These are phyloP conservation scores for Nectriaceae sp. DNA, from an alignment of 2,329 filamentous ascomycete species.

Conservation along the genomic window DNA sequence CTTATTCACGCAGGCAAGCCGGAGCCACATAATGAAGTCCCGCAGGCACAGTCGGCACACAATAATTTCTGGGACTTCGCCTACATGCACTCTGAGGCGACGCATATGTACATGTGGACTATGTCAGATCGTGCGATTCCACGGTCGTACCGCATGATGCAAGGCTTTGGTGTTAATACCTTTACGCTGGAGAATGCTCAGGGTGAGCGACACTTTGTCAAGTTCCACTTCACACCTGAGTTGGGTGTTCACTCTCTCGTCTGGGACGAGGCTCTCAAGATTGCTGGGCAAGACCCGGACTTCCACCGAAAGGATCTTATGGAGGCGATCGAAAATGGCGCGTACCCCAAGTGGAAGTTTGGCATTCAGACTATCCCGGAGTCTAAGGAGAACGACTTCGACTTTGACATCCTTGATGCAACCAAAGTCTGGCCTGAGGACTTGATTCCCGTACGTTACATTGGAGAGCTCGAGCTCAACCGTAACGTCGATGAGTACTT, in stretches of 20 bases:
- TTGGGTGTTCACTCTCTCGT: conserved; percentile 76
- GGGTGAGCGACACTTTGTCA: conserved; percentile 72
- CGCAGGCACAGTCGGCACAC: conserved; percentile 70
- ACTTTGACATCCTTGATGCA: conserved; percentile 82
- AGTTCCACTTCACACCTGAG: conserved; percentile 75
- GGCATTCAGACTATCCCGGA: conserved; percentile 79
- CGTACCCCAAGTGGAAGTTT: conserved; percentile 77
- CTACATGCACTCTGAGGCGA: conserved; percentile 64
- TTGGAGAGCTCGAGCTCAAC: conserved; percentile 80
- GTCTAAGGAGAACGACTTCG: conserved; percentile 71
- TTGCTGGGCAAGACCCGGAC: conserved; percentile 74
- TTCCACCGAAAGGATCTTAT: conserved; percentile 79
- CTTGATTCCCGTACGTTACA: conserved; percentile 71
- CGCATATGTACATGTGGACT: conserved; percentile 79
- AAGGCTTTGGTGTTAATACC: conserved; percentile 83
- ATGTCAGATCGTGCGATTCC: conserved; percentile 77
- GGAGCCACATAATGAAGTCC: conserved; percentile 69
- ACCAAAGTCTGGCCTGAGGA: conserved; percentile 89
- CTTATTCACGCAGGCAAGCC: conserved; percentile 66
- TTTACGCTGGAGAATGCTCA: conserved; percentile 68
- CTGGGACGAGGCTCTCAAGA: conserved; percentile 78
- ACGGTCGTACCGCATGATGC: conserved; percentile 80
- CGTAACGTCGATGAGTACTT: conserved; percentile 81
- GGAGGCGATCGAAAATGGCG: conserved; percentile 72
- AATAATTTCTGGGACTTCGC: conserved; percentile 81